Base-by-base conservation (phyloP, 1,284 basidiomycete species). In the Sporisorium graminicola region DNA sequence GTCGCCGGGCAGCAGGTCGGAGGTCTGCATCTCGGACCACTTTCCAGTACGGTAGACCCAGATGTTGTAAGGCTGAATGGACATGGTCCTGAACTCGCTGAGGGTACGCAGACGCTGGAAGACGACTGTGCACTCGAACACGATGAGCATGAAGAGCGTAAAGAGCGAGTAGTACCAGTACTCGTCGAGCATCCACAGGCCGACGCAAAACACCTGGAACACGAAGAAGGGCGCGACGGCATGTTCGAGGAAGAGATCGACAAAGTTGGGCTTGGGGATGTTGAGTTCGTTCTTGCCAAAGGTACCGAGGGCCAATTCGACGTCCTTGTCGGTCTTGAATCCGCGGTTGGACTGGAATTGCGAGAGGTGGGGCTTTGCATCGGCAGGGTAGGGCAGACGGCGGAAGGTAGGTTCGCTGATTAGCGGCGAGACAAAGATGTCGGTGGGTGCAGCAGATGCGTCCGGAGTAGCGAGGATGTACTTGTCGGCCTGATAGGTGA, bases 401-500 rank as follows among this genome's bases (percentile, higher is more conserved):
- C 90, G 88, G 87, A 99, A 99, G 0, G 89, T 89, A 60, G 92
- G 90, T 0, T 89, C 89, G 24, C 88, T 77, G 20, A 85, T 76
- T 42, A 79, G 61, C 8, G 83, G 75, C 47, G 84, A 84, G 35
- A 72, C 58, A 22, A 76, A 77, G 56, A 84, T 78, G 44, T 78
- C 74, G 27, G 81, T 79, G 24, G 75, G 54, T 4, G 81, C 63
- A 24, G 84, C 83, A n/a, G 66, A 65, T 7, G 80, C 61, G 60
- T 85, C 82, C 6, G 83, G 83, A 14, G 89, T 88, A 47, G 90
- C 88, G 52, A 92, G 90, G 61, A 94, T 90, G 86, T 98, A 99
- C 54, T 94, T 95, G 87, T 99, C 96, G 60, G 93, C 91, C 87
- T 99, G 95, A 86, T 98, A 99, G 86, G 89, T 92, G 89, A 99